Percentiles rank a stretch among this genome's conserved stretches.
phyloP scores from a whole-genome alignment of 1,284 basidiomycete genomes.

The Heimioporus retisporus region DNA sequence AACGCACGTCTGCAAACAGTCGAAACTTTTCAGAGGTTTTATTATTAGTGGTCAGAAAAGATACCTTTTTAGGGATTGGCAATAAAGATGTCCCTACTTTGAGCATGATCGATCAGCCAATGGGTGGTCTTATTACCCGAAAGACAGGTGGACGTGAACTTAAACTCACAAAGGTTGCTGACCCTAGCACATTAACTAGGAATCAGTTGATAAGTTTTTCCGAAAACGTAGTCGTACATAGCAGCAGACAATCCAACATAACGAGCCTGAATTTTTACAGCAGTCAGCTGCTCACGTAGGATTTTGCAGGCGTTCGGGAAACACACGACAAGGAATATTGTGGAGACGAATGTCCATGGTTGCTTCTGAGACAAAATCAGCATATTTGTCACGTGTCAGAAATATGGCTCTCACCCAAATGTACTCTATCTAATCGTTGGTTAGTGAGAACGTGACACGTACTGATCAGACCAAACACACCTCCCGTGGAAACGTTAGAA shows the following conservation, averaged over 20 bases:
- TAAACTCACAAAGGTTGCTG: background rate
- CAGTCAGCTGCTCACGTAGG: background rate
- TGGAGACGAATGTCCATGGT: background rate
- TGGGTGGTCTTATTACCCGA: too few species aligned
- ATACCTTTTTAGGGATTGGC: constrained; percentile 1
- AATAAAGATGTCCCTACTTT: constrained; percentile 3
- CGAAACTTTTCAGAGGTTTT: background rate
- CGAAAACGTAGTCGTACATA: background rate
- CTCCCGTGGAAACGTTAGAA: background rate
- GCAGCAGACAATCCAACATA: constrained; percentile 1
- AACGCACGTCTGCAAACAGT: background rate
- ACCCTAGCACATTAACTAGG: background rate
- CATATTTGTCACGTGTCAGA: background rate
- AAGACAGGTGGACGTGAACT: background rate
- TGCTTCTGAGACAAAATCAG: background rate
- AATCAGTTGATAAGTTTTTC: too few species aligned
- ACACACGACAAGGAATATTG: constrained; percentile 2
- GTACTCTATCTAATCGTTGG: background rate
- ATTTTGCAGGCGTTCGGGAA: background rate
- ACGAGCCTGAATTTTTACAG: background rate
- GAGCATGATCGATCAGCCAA: background rate
- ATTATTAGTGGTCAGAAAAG: background rate
- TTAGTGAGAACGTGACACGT: background rate
- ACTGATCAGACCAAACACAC: background rate
- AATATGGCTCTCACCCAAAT: background rate